These are phyloP conservation scores for Aspergillus latus DNA, from an alignment of 2,329 filamentous ascomycete genomes.

Conservation along the genomic window DNA sequence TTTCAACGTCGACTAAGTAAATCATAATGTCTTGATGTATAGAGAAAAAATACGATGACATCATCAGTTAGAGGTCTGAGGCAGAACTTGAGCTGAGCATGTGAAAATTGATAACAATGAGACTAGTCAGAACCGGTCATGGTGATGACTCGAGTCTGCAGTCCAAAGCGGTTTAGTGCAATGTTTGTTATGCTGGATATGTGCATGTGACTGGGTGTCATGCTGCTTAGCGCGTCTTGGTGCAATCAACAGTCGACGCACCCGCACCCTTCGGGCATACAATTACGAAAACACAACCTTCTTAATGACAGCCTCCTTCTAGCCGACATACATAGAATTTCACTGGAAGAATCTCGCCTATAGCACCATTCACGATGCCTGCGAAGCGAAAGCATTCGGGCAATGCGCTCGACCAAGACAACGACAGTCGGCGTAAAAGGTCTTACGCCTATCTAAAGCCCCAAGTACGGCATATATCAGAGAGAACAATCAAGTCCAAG, in stretches of 20 bases:
- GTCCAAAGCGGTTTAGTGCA: slow-evolving; percentile 13
- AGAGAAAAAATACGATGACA: slow-evolving; percentile 10
- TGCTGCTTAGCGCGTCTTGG: slow-evolving; percentile 8
- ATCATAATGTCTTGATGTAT: slow-evolving; percentile 2
- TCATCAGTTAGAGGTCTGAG: slow-evolving; percentile 1
- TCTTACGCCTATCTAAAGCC: slow-evolving; percentile 42
- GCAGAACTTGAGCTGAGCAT: background rate
- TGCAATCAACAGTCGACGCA: background rate
- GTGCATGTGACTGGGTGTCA: slow-evolving; percentile 17
- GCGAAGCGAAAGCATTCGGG: slow-evolving; percentile 30
- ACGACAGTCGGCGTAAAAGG: slow-evolving; percentile 24
- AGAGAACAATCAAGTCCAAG: slow-evolving; percentile 47
- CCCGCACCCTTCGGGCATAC: background rate
- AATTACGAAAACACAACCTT: background rate
- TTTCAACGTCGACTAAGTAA: slow-evolving; percentile 4
- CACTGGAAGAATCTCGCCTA: background rate
- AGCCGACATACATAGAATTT: background rate
- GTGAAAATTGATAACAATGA: slow-evolving; percentile 9
- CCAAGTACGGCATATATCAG: slow-evolving; percentile 42
- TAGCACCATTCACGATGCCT: slow-evolving; percentile 17
- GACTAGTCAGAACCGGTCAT: background rate
- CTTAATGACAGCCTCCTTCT: background rate
- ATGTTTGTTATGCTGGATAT: background rate
- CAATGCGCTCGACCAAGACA: slow-evolving; percentile 20
- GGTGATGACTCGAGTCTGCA: background rate